These are phyloP conservation scores for Durio zibethinus DNA, from an alignment of 345 rosid species.

Conservation along the genomic window DNA sequence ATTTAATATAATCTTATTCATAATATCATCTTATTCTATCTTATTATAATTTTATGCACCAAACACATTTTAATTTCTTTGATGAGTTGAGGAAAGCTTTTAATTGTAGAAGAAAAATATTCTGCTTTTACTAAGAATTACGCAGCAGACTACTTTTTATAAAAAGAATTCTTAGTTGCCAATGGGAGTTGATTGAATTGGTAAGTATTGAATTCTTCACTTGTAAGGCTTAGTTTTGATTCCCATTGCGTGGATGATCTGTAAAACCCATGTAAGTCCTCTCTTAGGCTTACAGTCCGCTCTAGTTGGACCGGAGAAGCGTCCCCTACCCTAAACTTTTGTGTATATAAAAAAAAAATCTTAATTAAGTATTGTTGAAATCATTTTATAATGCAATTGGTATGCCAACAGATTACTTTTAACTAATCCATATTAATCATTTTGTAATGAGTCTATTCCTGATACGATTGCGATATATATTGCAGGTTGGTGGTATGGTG, in stretches of 20 bases:
- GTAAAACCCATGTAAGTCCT: too few species aligned
- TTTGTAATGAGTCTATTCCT: neutral
- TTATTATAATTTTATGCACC: too few species aligned
- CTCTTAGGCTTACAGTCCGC: too few species aligned
- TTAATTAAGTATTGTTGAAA: neutral
- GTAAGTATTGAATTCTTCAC: too few species aligned
- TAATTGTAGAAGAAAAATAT: neutral
- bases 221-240: too few species aligned
- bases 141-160: neutral
- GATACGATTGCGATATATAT: neutral
- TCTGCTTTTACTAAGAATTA: neutral
- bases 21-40: too few species aligned
- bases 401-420: neutral
- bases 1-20: too few species aligned
- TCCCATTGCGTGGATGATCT: too few species aligned
- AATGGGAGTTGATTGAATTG: too few species aligned
- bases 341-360: neutral
- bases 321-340: too few species aligned
- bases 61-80: neutral
- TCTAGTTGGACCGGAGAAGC: too few species aligned
- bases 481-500: slow-evolving; percentile 98
- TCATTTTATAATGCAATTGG: neutral
- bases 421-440: neutral
- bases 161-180: neutral
- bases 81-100: neutral